Evolutionary conservation across 148 eudicot species (phyloP), one percentile per base, ranked within the genome.

Genomic region (Agrostemma githago): DNA sequence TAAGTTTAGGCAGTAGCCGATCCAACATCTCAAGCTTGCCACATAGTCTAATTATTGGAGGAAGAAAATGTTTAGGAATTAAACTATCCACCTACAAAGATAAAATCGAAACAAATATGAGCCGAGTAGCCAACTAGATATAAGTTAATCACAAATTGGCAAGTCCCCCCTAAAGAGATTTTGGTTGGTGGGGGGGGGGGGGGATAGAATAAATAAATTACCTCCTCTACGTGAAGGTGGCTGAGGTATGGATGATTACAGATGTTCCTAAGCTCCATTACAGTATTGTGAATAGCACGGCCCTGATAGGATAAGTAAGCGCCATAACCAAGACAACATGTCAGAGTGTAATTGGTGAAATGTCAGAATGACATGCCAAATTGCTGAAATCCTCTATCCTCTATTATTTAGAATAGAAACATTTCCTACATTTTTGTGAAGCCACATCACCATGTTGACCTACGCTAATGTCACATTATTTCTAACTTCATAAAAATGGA

Each of bases 21-120:
- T 95, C 99, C 59, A 95, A 82, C 97, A 95, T 92, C 89, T 95
- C 99, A 81, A 95, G 94, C 88, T 95, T 95, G 68, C 99, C 99
- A 80, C 99, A 95, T 44, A 92, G 84, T 78, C 99, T 84, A 76
- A 95, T 83, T 72, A 95, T 72, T 58, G 86, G 91, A 26, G 99
- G 99, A 68, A 95, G 86, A 83, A 84, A 95, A 83, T 95, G 99
- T 61, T 84, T 88, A 19, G 99, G 99, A 56, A 95, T 78, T 6
- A 76, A 79, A 34, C 74, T 86, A 78, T 95, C 96, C 80, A 95
- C 97, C 99, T 95, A 73, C 71, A 85, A 44, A 62, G 44, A 5
- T 59, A 72, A 10, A 63, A 38, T 56, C 74, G 77, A 34, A 73
- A 71, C 38, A 72, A 56, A 56, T 8, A 14, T 80, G 38, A 66